Base-by-base conservation (phyloP, 805 yeast genomes). In the Candida sphagnicola region DNA sequence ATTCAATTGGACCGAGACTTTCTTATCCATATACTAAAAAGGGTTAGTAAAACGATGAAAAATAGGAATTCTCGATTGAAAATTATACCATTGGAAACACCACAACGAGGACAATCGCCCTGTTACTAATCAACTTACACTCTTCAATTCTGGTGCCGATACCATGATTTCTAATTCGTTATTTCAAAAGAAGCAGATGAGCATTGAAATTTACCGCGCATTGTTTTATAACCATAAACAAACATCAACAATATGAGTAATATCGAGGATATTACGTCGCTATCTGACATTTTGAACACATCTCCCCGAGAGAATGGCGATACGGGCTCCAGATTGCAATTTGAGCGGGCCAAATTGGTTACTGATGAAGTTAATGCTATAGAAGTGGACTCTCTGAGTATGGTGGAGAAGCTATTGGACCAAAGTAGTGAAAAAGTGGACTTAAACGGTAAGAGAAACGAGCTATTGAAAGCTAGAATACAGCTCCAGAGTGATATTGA, bases 11-110 rank as follows among this genome's bases (percentile, higher is more conserved):
- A 91, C 66, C 11, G 79, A 69, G 18, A 91, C 71, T 51, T 78
- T 77, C 61, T 85, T 86, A 54, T 85, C 90, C 76, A 87, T 72
- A 56, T 86, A 88, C 82, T 83, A 46, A 26, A 24, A 11, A 49
- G 24, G 35, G 55, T 51, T 49, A 51, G 53, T 51, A 43, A 18
- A 23, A 14, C 18, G 18, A 38, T 30, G 31, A 34, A 42, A 21
- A 31, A 31, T 4, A 8, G 15, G 28, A 24, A n/a, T 21, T 31
- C 29, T 25, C 31, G 30, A 14, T 18, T 18, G 15, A 11, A 15
- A 28, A 3, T 14, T 31, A 13, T 26, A 13, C 29, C 14, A 24
- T 32, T 21, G 24, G 6, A 10, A 21, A 6, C 10, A 6, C 10
- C 10, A 21, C n/a, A 33, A 33, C 39, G 21, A 34, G 19, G 32